Evolutionary conservation across 2,329 filamentous ascomycete genomes (phyloP).

Genomic region (Trichoderma sp.): DNA sequence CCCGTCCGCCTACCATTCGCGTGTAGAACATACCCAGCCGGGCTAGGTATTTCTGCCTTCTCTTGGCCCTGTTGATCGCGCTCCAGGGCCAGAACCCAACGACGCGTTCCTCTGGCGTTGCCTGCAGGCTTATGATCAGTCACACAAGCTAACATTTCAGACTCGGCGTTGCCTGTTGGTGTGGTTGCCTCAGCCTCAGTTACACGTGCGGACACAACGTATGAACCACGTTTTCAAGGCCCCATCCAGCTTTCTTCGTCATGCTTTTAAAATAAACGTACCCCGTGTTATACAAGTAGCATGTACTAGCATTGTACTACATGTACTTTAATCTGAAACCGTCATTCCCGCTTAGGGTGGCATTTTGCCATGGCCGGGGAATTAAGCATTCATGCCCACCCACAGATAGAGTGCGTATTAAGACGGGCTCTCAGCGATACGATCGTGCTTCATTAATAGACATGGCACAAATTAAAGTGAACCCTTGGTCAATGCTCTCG

Average conservation of each 20-base stretch:
- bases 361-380: background rate
- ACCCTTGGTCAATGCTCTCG: conserved; percentile 12
- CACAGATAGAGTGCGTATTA: conserved; percentile 1
- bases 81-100: background rate
- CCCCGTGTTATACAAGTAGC: background rate
- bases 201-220: conserved; percentile 5
- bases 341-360: background rate
- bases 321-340: background rate
- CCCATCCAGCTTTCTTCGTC: background rate
- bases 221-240: background rate
- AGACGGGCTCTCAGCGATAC: background rate
- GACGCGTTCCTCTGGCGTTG: conserved; percentile 8
- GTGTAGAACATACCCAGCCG: background rate
- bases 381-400: conserved; percentile 10
- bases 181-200: background rate
- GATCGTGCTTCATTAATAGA: background rate
- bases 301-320: background rate
- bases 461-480: conserved; percentile 4
- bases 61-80: conserved; percentile 4
- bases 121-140: conserved; percentile 6
- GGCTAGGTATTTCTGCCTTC: background rate
- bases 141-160: conserved; percentile 6
- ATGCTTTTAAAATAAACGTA: background rate
- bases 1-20: background rate
- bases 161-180: background rate